Conservation (phyloP, 805 yeast genomes). For the Grigorovia jiainica region DNA sequence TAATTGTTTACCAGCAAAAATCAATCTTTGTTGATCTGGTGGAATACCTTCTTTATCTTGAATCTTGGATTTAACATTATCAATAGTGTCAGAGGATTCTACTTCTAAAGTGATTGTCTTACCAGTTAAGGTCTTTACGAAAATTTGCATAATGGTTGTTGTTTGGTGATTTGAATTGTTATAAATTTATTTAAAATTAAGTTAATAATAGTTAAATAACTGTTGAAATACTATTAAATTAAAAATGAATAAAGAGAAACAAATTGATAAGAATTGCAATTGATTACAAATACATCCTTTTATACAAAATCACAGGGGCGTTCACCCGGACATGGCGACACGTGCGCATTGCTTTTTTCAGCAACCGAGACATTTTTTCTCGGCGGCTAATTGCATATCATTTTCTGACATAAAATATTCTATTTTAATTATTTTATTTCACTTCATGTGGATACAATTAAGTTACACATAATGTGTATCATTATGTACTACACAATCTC, state of each 20-base stretch:
- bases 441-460: too few relatives aligned
- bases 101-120: conserved; percentile 80
- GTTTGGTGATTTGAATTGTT: not conserved
- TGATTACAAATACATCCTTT: not conserved
- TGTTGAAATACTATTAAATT: too few relatives aligned
- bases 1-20: conserved; percentile 92
- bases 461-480: too few relatives aligned
- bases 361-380: not conserved
- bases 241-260: too few relatives aligned
- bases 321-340: not conserved
- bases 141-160: conserved; percentile 59
- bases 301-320: not conserved
- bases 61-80: conserved; percentile 89
- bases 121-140: conserved; percentile 84
- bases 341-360: not conserved
- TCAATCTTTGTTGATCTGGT: conserved; percentile 92
- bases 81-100: conserved; percentile 91
- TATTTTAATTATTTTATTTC: not conserved
- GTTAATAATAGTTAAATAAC: not conserved
- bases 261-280: not conserved
- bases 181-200: not conserved
- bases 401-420: too few relatives aligned
- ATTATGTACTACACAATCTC: too few relatives aligned
- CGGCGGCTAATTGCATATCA: not conserved
- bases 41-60: conserved; percentile 97